Evolutionary conservation across 495 filamentous ascomycete genomes (phyloP), one percentile per base, ranked within the genome.

Genomic region (Aspergillus cavernicola): DNA sequence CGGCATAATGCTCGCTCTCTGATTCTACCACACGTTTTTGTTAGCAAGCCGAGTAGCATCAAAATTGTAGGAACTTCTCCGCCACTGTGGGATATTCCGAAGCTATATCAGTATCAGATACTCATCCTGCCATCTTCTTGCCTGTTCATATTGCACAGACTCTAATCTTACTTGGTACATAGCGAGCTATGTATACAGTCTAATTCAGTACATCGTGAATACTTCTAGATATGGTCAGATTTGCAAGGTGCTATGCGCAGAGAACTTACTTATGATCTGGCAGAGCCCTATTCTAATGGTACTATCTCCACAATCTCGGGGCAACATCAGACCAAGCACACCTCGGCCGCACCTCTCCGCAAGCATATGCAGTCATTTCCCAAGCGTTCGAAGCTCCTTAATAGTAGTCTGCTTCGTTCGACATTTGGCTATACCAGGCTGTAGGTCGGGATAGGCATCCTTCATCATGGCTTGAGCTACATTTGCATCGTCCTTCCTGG

Each of bases 301-400:
- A n/a, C 33, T 11, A 11, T 36, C 13, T 4, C 13, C 33, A 36
- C 10, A 36, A 11, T 11, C 33, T 6, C 4, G 13, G 4, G 33
- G 33, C 33, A 58, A 41, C 16, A 41, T 41, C 6, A 41, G 39
- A 41, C 39, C 39, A 24, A 41, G 39, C 18, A 41, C 20, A 7
- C 39, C 39, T 41, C 39, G 39, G 20, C 39, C 39, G 39, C 18
- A 41, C 39, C 8, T 20, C 16, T 41, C 16, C 1, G 13, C 20
- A 4, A 41, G 39, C 20, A 41, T 13, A 13, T 22, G 20, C 11
- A 41, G 39, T 41, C 39, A 16, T 4, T 41, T 20, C 20, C 39
- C 39, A 20, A 41, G 39, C 16, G 18, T 6, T 13, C 39, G 39
- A 24, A 8, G 20, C 4, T 41, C 7, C 39, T 41, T 41, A 16